phyloP scores from a whole-genome alignment of 1,284 basidiomycete species.

The Fomitopsis betulina region DNA sequence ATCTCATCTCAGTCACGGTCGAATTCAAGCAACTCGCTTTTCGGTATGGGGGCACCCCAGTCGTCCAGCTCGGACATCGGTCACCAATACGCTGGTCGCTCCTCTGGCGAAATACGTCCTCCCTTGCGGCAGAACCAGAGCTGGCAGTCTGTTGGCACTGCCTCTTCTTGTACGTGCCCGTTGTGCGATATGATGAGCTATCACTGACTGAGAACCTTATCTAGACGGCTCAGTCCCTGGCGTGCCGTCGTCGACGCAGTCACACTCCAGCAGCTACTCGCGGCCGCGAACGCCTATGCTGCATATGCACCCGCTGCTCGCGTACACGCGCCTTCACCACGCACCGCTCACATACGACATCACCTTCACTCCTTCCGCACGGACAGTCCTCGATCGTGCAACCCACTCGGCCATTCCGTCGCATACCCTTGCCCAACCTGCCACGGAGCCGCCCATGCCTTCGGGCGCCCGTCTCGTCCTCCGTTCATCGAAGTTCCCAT shows the following conservation, averaged over 20 bases:
- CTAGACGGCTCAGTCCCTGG: constrained; percentile 17
- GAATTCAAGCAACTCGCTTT: constrained; percentile 42
- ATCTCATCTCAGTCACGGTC: constrained; percentile 39
- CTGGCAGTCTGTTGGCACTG: constrained; percentile 38
- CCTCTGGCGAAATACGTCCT: constrained; percentile 27
- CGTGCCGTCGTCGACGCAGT: constrained; percentile 12
- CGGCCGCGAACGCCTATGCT: constrained; percentile 37
- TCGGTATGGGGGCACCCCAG: constrained; percentile 24
- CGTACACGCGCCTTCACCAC: constrained; percentile 45
- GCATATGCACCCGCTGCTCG: constrained; percentile 61
- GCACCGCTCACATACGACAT: constrained; percentile 62
- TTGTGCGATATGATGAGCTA: not conserved
- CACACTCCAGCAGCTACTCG: constrained; percentile 29
- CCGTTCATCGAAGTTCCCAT: constrained; percentile 54
- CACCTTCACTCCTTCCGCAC: constrained; percentile 50
- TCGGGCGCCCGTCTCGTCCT: constrained; percentile 48
- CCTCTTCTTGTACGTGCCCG: constrained; percentile 26
- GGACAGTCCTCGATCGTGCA: constrained; percentile 51
- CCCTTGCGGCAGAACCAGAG: constrained; percentile 36
- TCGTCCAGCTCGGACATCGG: constrained; percentile 26
- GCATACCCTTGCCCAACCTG: constrained; percentile 55
- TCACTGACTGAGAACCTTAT: constrained; percentile 1
- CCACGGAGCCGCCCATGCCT: constrained; percentile 52
- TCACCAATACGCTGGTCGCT: constrained; percentile 9
- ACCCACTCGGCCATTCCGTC: constrained; percentile 51